Evolutionary conservation across 2,329 filamentous ascomycete species (phyloP).

Genomic region (Coniochaeta sp.): DNA sequence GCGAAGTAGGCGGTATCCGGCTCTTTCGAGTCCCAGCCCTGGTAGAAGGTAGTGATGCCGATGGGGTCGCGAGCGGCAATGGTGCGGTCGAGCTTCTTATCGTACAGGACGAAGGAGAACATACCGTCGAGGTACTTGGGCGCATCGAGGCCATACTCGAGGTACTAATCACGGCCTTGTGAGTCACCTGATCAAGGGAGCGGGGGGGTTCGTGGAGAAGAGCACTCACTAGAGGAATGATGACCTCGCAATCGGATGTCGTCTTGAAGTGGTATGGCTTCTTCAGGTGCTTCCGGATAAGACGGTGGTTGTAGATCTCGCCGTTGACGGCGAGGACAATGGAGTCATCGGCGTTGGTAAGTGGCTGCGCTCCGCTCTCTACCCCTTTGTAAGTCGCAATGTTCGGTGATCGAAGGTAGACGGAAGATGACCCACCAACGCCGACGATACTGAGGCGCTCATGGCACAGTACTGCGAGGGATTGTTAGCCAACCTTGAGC

Average conservation of each 20-base stretch:
- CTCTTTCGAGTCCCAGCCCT: slow-evolving; percentile 80
- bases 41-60: slow-evolving; percentile 94
- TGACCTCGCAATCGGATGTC: slow-evolving; percentile 96
- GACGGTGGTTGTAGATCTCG: slow-evolving; percentile 99
- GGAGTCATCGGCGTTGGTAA: slow-evolving; percentile 83
- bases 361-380: slow-evolving; percentile 93
- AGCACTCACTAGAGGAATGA: slow-evolving; percentile 82
- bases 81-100: slow-evolving; percentile 87
- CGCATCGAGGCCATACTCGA: slow-evolving; percentile 85
- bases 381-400: slow-evolving; percentile 17
- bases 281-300: slow-evolving; percentile 82
- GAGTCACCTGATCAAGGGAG: too few relatives aligned
- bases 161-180: slow-evolving; percentile 64
- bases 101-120: slow-evolving; percentile 98
- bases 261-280: slow-evolving; percentile 94
- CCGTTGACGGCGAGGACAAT: slow-evolving; percentile 96
- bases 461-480: slow-evolving; percentile 74
- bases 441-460: slow-evolving; percentile 97
- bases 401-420: slow-evolving; percentile 11
- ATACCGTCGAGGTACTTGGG: slow-evolving; percentile 95
- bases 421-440: slow-evolving; percentile 58
- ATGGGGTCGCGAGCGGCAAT: slow-evolving; percentile 95
- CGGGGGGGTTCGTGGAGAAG: too few relatives aligned
- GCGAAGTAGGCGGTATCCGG: slow-evolving; percentile 89
- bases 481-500: slow-evolving; percentile 19